Base-by-base conservation (phyloP, 1,284 basidiomycete genomes). In the Rhizopogon parksii region DNA sequence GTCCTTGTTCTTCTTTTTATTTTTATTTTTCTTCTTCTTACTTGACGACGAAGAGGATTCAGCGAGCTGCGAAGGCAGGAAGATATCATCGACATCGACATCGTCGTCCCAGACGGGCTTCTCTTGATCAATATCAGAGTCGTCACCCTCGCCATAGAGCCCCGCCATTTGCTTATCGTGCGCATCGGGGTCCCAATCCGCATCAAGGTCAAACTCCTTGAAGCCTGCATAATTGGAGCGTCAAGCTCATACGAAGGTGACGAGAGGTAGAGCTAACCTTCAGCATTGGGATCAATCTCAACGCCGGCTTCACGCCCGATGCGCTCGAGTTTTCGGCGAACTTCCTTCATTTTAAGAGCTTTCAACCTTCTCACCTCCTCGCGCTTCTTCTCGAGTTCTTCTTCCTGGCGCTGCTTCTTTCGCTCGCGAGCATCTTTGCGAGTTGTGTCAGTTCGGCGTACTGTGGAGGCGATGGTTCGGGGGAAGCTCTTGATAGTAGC, bases 51-150 rank as follows among this genome's bases (percentile, higher is more conserved):
- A 59, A 19, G 61, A 57, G 0, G 62, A 58, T 6, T 59, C 61
- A 21, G 67, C 62, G 30, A 75, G 72, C 24, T 74, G 69, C 7
- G 71, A 72, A 9, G 68, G 21, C 21, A 1, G 64, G 3, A 74
- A 64, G 48, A 95, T 83, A 60, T 90, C 84, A 7, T 75, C 77
- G 51, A 94, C 81, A 57, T 93, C 81, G 55, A 94, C 85, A 56
- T 95, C 91, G 56, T 94, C 88, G 30, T 90, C 86, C 93, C 93
- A 97, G 0, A 71, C 71, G 4, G 95, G 94, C 69, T 95, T 95
- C 55, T 80, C 76, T 36, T 75, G 70, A 50, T 82, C 84, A 50
- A 73, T 63, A n/a, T 46, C 43, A 30, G 64, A 68, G 35, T 67
- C 64, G 6, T 70, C 71, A 34, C 71, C 74, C 36, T 74, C 80